Percentiles rank a stretch among this genome's conserved stretches.
Conservation (phyloP, 257 asterid genomes). For the Solanum raphanifolium region DNA sequence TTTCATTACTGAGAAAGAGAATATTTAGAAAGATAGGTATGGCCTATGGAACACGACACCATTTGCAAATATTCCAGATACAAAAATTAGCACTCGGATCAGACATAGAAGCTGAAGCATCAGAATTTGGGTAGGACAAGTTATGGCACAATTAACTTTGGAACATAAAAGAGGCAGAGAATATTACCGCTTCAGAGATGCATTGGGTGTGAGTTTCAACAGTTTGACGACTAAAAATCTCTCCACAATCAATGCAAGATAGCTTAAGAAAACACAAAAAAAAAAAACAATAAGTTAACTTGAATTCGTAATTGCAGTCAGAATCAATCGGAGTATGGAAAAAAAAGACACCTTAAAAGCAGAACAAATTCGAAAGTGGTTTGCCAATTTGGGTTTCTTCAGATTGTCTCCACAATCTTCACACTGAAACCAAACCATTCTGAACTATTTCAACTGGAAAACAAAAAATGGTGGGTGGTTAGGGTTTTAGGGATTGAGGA, state of each 20-base stretch:
- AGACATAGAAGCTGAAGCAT: neutral
- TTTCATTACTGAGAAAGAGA: neutral
- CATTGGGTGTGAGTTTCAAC: conserved; percentile 85
- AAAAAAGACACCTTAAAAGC: conserved; percentile 59
- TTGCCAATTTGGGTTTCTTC: conserved; percentile 84
- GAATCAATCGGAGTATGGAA: neutral
- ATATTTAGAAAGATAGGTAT: neutral
- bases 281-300: neutral
- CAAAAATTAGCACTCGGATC: neutral
- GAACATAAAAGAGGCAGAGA: neutral
- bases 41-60: neutral
- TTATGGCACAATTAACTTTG: neutral
- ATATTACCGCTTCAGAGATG: conserved; percentile 71
- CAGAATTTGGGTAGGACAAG: neutral
- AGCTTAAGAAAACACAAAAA: conserved; percentile 22
- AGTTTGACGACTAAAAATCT: conserved; percentile 56
- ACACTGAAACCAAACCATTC: conserved; percentile 99
- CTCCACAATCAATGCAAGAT: conserved; percentile 92
- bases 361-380: conserved; percentile 79
- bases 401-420: conserved; percentile 95
- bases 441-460: neutral
- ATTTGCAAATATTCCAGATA: neutral
- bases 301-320: neutral
- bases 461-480: neutral
- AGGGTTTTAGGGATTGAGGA: neutral